Evolutionary conservation across 305 asterid genomes (phyloP).

Genomic region (Solanum aculeatissimum): DNA sequence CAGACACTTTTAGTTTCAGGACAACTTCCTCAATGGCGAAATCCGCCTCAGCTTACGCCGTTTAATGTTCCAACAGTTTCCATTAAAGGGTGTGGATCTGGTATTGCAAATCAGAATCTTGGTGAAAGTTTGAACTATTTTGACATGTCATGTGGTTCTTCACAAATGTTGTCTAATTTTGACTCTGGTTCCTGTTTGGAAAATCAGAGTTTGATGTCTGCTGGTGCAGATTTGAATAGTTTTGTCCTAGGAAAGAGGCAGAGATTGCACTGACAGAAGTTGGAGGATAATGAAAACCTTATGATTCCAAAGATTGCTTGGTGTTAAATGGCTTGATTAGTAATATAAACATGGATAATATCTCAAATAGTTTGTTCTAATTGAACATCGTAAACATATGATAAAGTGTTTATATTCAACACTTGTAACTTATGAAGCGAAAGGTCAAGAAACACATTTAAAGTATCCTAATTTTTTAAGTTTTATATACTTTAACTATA

Average conservation of each 20-base stretch:
- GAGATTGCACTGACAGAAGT: background rate
- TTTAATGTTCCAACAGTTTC: constrained; percentile 48
- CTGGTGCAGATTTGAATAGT: background rate
- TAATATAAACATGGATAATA: too few relatives aligned
- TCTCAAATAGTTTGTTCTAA: too few relatives aligned
- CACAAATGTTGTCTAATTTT: background rate
- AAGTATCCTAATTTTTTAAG: too few relatives aligned
- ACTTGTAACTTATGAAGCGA: too few relatives aligned
- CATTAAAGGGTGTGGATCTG: constrained; percentile 22
- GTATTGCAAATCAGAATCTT: too few relatives aligned
- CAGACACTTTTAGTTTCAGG: constrained; percentile 58
- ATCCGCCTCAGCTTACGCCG: constrained; percentile 49
- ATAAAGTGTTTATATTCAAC: too few relatives aligned
- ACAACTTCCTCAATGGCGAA: constrained; percentile 68
- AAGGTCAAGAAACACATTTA: too few relatives aligned
- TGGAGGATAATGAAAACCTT: background rate
- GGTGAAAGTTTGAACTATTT: background rate
- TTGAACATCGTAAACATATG: too few relatives aligned
- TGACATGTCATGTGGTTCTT: constrained; percentile 10
- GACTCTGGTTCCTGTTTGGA: background rate
- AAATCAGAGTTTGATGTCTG: background rate
- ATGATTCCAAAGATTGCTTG: background rate
- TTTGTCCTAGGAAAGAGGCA: background rate
- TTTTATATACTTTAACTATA: too few relatives aligned
- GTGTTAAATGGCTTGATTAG: background rate